Evolutionary conservation across 129 eudicot species (phyloP), one percentile per base, ranked within the genome.

Genomic region (Flaveria ramosissima): DNA sequence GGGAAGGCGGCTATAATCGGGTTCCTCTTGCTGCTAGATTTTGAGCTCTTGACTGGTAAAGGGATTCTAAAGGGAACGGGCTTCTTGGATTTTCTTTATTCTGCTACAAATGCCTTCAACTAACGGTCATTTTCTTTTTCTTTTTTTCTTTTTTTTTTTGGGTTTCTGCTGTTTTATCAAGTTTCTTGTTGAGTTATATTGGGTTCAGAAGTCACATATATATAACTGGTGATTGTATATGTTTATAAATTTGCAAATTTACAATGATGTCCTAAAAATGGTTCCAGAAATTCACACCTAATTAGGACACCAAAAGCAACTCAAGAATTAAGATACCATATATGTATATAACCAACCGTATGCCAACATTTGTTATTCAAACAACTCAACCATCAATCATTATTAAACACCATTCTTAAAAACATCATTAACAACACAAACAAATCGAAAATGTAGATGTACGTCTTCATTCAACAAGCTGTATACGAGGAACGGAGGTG

Each of bases 21-120:
- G 26, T 88, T 93, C 78, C 79, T 93, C 3, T 68, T 90, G 92
- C 90, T 93, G 71, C 72, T 93, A 75, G 98, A 93, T 88, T 88
- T 93, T 60, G 98, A 93, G 61, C 96, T 93, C 9, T 67, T 93
- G 82, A 90, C 98, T 9, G 98, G 98, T 65, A 88, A 81, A 84
- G 98, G 98, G 75, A 83, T 93, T 72, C 92, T 93, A 52, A 93
- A 88, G 76, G 98, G 98, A 36, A 93, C 98, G 2, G 98, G 98
- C 36, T 93, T 93, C 85, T 84, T 93, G 89, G 98, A 93, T 83
- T 93, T 93, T 91, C 84, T 93, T 52, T 93, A 93, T 64, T 81
- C 95, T 52, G 82, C 80, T 70, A 80, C 93, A 51, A 86, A 88
- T 70, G 83, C 91, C 67, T 70, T 86, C 11, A 84, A 90, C 51